phyloP scores from a whole-genome alignment of 495 filamentous ascomycete genomes.

The Hypoxylon cercidicola region DNA sequence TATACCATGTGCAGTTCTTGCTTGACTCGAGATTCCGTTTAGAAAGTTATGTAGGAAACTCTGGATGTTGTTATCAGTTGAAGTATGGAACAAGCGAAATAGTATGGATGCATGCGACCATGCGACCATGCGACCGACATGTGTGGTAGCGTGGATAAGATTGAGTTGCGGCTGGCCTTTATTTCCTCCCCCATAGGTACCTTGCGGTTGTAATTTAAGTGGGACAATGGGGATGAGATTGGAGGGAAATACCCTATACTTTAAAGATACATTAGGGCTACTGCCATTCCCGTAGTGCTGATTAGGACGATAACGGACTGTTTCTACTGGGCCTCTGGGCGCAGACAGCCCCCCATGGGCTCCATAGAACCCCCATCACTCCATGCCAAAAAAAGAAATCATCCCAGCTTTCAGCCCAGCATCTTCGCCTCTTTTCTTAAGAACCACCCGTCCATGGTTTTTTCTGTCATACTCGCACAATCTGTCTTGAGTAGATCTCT shows the following conservation, averaged over 20 bases:
- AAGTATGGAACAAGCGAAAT: background rate
- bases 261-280: slow-evolving; percentile 18
- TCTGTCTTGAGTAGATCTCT: slow-evolving; percentile 28
- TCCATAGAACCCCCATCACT: background rate
- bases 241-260: slow-evolving; percentile 15
- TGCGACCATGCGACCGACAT: background rate
- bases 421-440: slow-evolving; percentile 27
- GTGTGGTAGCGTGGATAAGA: slow-evolving; percentile 10
- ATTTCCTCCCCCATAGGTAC: slow-evolving; percentile 5
- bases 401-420: slow-evolving; percentile 23
- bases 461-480: slow-evolving; percentile 13
- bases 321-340: slow-evolving; percentile 4
- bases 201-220: background rate
- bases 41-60: too few species aligned
- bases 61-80: too few species aligned
- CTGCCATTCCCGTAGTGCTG: slow-evolving; percentile 10
- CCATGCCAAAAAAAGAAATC: slow-evolving; percentile 39
- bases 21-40: slow-evolving; percentile 1
- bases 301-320: slow-evolving; percentile 23
- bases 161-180: slow-evolving; percentile 15
- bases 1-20: slow-evolving; percentile 1
- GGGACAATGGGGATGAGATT: slow-evolving; percentile 21
- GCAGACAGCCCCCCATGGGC: background rate
- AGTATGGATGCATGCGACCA: background rate
- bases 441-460: background rate